Base-by-base conservation (phyloP, 148 eudicot genomes). In the Camellia sinensis region DNA sequence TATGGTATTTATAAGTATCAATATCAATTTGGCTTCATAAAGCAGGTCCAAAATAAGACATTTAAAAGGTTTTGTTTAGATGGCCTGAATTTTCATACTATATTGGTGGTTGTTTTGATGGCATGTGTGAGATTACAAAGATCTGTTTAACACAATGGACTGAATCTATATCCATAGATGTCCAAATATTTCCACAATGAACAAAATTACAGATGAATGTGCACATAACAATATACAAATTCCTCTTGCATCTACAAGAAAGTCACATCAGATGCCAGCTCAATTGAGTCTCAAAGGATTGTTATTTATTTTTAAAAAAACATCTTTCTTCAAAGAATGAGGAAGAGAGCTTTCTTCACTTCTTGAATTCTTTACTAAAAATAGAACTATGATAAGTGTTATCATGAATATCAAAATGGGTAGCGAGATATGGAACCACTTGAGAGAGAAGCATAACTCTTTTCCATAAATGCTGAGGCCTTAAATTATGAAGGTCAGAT, bases 321-420 rank as follows among this genome's bases (percentile, higher is more conserved):
- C 57, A 52, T 10, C n/a, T 22, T 73, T 40, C 61, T 11, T 48
- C 18, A 11, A 52, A 22, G 18, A 29, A 29, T 29, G 19, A 73
- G 3, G 60, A 40, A 21, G 41, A 18, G 5, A 53, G 12, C 10
- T 29, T 71, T 48, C 41, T 10, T 48, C 21, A 53, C 22, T 19
- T n/a, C 29, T 71, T 48, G 74, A 50, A 22, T 19, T 50, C 41
- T 71, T 21, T 71, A 48, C 60, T 6, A 12, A 71, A 19, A 71
- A 71, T 0, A 50, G 37, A 71, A 21, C 3, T 18, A 11, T 48
- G 7, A 48, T 48, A 48, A 48, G 6, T 5, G 60, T 22, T 60
- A 71, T 71, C 74, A 48, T 71, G 74, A 46, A 48, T 48, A 52
- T 9, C 56, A 19, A 71, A n/a, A n/a, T n/a, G 15, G 74, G 15